Evolutionary conservation across 805 yeast genomes (phyloP).

Genomic region (Starmerella sp.): DNA sequence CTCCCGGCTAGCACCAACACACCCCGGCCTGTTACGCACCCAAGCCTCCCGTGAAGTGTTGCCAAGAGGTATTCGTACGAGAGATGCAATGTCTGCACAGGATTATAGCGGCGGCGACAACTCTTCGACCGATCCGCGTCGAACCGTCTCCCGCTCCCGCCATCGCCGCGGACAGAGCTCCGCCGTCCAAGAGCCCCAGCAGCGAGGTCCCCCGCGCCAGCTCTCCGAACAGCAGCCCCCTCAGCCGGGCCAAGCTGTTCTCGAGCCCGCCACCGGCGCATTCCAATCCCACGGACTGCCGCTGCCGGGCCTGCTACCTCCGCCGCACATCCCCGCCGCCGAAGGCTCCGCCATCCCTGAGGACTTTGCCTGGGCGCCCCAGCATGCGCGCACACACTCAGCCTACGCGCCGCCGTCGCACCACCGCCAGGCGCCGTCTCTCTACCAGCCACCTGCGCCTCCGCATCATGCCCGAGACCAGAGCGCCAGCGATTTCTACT

Average conservation of each 20-base stretch:
- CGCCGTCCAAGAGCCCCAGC: neutral
- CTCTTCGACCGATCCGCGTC: neutral
- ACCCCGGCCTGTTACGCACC: neutral
- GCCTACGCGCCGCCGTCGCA: slow-evolving; percentile 9
- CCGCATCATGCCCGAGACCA: slow-evolving; percentile 6
- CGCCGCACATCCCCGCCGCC: neutral
- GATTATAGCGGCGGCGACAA: slow-evolving; percentile 1
- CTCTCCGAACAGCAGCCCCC: neutral
- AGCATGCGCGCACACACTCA: slow-evolving; percentile 4
- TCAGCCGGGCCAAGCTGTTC: neutral
- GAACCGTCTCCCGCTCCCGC: neutral
- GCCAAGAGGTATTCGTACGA: neutral
- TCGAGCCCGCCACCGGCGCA: neutral
- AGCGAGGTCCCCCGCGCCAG: neutral
- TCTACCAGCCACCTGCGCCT: slow-evolving; percentile 1
- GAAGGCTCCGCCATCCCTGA: neutral
- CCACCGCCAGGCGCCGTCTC: slow-evolving; percentile 1
- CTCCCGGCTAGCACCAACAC: neutral
- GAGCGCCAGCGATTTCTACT: slow-evolving; percentile 13
- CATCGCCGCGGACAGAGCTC: neutral
- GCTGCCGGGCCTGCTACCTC: neutral
- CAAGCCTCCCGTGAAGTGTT: neutral
- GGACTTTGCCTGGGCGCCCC: neutral
- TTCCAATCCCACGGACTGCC: neutral
- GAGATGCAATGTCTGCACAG: slow-evolving; percentile 4